Base-by-base conservation (phyloP, 2,329 filamentous ascomycete genomes). In the Seiridium unicorne region DNA sequence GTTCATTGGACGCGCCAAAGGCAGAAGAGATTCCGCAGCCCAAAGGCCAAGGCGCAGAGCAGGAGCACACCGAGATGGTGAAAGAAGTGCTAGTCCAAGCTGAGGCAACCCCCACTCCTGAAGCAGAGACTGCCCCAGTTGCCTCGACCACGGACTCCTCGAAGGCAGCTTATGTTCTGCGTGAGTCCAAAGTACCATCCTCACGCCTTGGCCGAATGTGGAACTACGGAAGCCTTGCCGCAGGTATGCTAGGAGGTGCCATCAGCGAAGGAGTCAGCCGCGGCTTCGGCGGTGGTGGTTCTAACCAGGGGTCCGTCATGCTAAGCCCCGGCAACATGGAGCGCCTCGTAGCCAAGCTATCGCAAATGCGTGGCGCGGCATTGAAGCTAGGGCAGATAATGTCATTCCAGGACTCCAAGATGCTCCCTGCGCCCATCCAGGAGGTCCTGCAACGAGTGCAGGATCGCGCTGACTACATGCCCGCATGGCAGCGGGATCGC, bases 401-500 rank as follows among this genome's bases (percentile, higher is more conserved):
- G 82, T 97, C 93, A 73, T 95, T 99, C 71, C 95, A 99, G 79
- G 95, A 99, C 76, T 88, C 92, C 44, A 98, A 97, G 75, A 93
- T 97, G 87, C 84, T 99, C 8, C 95, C 95, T 0, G 86, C 85
- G 0, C 86, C 91, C 1, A 93, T 99, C 55, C 92, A 96, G 65
- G 86, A 94, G 69, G 92, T 99, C 1, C 79, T 99, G 10, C 93
- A 97, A 72, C 88, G 96, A 5, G 95, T 99, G 0, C 95, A 99
- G 73, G 95, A 99, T 73, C 89, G 92, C 60, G 95, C 95, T 44
- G 94, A 99, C 74, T 99, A 98, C 74, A 99, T 99, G 95, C 95
- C 95, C 0, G 85, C 92, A 2, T 97, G 89, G 73, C 95, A 99
- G 74, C 89, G 95, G 9, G 89, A 99, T 73, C 87, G 89, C 61